Evolutionary conservation across 805 yeast species (phyloP).

Genomic region (Ogataea corticis): DNA sequence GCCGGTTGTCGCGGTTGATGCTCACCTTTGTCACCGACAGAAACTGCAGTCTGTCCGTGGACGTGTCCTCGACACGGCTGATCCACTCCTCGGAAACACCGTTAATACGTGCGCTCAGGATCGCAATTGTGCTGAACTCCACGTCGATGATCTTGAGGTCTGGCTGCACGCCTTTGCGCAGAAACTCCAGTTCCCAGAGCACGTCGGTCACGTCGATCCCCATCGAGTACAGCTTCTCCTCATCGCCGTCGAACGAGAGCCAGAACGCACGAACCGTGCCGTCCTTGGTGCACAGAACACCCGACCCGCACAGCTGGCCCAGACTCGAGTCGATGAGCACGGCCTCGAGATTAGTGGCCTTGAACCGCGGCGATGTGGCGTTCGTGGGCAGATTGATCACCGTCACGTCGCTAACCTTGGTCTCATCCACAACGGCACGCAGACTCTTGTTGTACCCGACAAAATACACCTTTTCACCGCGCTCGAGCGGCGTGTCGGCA

Average conservation of each 20-base stretch:
- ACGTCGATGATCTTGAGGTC: slow-evolving; percentile 71
- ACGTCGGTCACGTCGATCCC: slow-evolving; percentile 78
- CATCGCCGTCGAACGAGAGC: slow-evolving; percentile 82
- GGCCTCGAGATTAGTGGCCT: slow-evolving; percentile 82
- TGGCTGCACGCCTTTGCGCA: slow-evolving; percentile 54
- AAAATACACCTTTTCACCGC: slow-evolving; percentile 78
- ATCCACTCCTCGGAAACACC: slow-evolving; percentile 92
- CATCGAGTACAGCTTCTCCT: slow-evolving; percentile 63
- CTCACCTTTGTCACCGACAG: slow-evolving; percentile 67
- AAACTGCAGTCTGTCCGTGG: slow-evolving; percentile 69
- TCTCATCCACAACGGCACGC: slow-evolving; percentile 71
- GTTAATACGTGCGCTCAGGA: slow-evolving; percentile 75
- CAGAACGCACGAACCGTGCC: slow-evolving; percentile 85
- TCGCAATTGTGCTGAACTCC: slow-evolving; percentile 67
- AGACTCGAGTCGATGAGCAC: slow-evolving; percentile 71
- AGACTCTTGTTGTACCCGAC: slow-evolving; percentile 75
- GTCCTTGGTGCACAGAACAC: slow-evolving; percentile 71
- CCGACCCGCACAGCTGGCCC: slow-evolving; percentile 71
- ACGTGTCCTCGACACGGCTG: slow-evolving; percentile 52
- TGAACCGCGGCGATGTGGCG: slow-evolving; percentile 70
- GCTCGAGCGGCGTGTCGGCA: slow-evolving; percentile 52
- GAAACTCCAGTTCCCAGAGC: slow-evolving; percentile 51
- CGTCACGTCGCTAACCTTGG: slow-evolving; percentile 74
- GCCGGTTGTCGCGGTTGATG: slow-evolving; percentile 30
- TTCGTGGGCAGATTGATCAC: slow-evolving; percentile 73